A percentile compares a stretch with the other conserved stretches of the same genome.
These are phyloP conservation scores for Astrocystis sublimbata DNA, from an alignment of 495 filamentous ascomycete species.

Conservation along the genomic window DNA sequence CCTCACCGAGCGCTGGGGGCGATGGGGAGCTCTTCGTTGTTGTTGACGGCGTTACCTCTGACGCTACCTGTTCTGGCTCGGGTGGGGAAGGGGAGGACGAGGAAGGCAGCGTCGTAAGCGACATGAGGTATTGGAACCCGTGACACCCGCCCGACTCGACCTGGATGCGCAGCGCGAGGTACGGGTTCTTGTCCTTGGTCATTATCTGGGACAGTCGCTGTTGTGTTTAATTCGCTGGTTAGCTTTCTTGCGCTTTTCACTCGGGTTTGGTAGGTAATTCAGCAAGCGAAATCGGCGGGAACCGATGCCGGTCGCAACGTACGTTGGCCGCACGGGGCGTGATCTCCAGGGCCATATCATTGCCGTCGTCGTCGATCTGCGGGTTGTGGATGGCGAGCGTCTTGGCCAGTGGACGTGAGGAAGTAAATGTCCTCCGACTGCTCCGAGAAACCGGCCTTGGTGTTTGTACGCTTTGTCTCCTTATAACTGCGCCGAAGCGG, in stretches of 20 bases:
- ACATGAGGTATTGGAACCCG: slow-evolving; percentile 97
- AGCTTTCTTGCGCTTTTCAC: too few species aligned
- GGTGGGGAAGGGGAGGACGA: not conserved
- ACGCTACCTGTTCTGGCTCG: slow-evolving; percentile 20
- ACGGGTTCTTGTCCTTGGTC: slow-evolving; percentile 72
- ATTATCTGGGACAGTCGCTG: slow-evolving; percentile 71
- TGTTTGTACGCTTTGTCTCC: too few species aligned
- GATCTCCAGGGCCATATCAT: slow-evolving; percentile 75
- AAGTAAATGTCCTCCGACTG: slow-evolving; percentile 30
- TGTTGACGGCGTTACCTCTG: slow-evolving; percentile 23
- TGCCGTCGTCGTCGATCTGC: slow-evolving; percentile 72
- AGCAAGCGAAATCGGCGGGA: too few species aligned
- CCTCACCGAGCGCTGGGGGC: slow-evolving; percentile 50
- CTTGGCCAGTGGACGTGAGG: slow-evolving; percentile 28
- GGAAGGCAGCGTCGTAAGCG: slow-evolving; percentile 61
- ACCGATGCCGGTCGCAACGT: too few species aligned
- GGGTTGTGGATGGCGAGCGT: slow-evolving; percentile 61
- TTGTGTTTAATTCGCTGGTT: not conserved
- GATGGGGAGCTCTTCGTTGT: slow-evolving; percentile 21
- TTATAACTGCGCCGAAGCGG: not conserved
- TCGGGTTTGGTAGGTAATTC: too few species aligned
- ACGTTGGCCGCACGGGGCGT: slow-evolving; percentile 80
- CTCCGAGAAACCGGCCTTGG: not conserved
- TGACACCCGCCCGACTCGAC: slow-evolving; percentile 94
- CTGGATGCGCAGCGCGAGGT: slow-evolving; percentile 81